A percentile compares a stretch with the other conserved stretches of the same genome.
Evolutionary conservation across 441 rosid genomes (phyloP).

Genomic region (Aquilaria agallochum): DNA sequence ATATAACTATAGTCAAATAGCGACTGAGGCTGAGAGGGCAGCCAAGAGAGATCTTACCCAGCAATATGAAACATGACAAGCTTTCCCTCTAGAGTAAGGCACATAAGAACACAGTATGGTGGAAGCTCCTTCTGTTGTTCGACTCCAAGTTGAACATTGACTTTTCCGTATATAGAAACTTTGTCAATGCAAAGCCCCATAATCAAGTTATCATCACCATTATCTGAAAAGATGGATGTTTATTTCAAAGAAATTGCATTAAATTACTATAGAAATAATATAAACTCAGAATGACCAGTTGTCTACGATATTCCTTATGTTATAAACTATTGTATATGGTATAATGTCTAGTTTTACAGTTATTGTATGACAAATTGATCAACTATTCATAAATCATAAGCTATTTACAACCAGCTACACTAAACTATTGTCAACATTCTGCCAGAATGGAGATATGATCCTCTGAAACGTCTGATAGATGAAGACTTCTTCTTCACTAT

Average conservation of each 20-base stretch:
- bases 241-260: conserved; percentile 1
- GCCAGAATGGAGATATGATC: no score
- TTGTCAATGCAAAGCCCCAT: conserved; percentile 79
- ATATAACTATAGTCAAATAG: background rate
- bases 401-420: no score
- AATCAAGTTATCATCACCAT: conserved; percentile 78
- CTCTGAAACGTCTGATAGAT: no score
- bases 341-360: no score
- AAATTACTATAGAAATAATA: background rate
- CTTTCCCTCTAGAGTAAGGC: conserved; percentile 93
- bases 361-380: no score
- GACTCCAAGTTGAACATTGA: conserved; percentile 59
- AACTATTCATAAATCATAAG: no score
- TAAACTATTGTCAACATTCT: no score
- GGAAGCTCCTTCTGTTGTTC: conserved; percentile 73
- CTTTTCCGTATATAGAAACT: conserved; percentile 54
- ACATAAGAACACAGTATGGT: conserved; percentile 68
- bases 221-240: conserved; percentile 41
- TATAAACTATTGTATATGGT: no score
- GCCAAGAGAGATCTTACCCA: conserved; percentile 38
- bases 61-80: conserved; percentile 76
- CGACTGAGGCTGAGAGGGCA: background rate
- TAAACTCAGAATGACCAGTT: no score
- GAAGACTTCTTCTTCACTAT: no score
- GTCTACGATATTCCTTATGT: no score